Evolutionary conservation across 164 flowering plant genomes (phyloP).

Genomic region (Paratinospora sagittata): DNA sequence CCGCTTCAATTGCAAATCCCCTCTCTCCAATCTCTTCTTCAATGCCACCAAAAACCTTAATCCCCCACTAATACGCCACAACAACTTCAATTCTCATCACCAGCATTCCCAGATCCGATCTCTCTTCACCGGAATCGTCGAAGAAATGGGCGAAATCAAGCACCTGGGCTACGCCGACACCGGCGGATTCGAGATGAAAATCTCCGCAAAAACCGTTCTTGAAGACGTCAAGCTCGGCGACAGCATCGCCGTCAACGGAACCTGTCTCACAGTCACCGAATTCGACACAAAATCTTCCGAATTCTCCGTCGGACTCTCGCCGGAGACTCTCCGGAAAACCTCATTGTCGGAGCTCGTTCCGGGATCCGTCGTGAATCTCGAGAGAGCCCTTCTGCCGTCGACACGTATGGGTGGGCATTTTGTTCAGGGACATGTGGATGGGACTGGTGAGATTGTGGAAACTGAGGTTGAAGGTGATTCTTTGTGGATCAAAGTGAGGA

Average conservation of each 20-base stretch:
- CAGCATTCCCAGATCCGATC: conserved; percentile 21
- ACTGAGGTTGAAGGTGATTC: conserved; percentile 65
- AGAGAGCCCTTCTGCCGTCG: conserved; percentile 42
- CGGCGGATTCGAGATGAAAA: conserved; percentile 64
- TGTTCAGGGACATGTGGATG: conserved; percentile 96
- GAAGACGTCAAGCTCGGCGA: conserved; percentile 80
- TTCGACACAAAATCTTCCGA: conserved; percentile 41
- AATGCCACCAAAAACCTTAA: conserved; percentile 8
- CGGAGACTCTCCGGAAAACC: conserved; percentile 76
- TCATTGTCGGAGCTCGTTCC: conserved; percentile 50
- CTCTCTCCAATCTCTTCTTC: conserved; percentile 14
- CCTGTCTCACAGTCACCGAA: conserved; percentile 78
- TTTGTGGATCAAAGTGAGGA: conserved; percentile 79
- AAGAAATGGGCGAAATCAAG: conserved; percentile 73
- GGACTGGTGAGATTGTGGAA: conserved; percentile 73
- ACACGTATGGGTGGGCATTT: conserved; percentile 95
- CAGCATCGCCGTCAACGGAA: conserved; percentile 87
- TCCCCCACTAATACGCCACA: conserved; percentile 2
- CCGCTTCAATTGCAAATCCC: no score
- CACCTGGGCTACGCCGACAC: conserved; percentile 41
- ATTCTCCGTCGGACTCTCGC: conserved; percentile 72
- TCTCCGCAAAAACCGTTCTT: conserved; percentile 52
- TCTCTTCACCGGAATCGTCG: conserved; percentile 89
- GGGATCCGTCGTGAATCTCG: conserved; percentile 71
- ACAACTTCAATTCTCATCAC: background rate